These are phyloP conservation scores for Globisporangium alternatum DNA, from an alignment of 352 stramenopile species.

Conservation along the genomic window DNA sequence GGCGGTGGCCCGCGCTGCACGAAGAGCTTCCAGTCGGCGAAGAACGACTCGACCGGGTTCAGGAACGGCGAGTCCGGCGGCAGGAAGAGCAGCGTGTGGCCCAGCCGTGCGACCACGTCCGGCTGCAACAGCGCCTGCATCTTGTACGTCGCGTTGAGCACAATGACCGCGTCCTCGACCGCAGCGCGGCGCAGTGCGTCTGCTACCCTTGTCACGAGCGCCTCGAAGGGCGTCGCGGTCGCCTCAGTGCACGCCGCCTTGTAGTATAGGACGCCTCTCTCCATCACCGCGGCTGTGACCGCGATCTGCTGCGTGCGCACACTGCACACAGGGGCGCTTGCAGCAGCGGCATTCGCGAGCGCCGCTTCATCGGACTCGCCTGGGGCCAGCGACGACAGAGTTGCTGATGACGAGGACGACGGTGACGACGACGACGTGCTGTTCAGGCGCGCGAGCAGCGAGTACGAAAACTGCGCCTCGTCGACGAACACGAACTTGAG, in stretches of 20 bases:
- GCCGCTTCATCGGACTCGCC: too few relatives aligned
- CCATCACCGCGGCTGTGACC: background rate
- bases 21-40: background rate
- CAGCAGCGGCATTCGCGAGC: background rate
- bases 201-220: background rate
- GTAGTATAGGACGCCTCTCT: background rate
- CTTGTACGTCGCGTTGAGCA: background rate
- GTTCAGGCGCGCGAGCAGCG: constrained; percentile 1
- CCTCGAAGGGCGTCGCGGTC: background rate
- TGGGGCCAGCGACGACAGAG: too few relatives aligned
- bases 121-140: background rate
- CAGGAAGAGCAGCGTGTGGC: background rate
- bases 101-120: background rate
- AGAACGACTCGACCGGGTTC: constrained; percentile 1
- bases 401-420: background rate
- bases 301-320: background rate
- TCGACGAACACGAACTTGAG: constrained; percentile 3
- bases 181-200: background rate
- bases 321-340: background rate
- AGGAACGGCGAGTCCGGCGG: constrained; percentile 1
- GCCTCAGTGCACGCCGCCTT: background rate
- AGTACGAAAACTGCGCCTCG: constrained; percentile 2
- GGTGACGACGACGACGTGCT: background rate
- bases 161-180: constrained; percentile 1
- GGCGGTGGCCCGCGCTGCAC: background rate